Percentiles rank a stretch among this genome's conserved stretches.
phyloP scores from a whole-genome alignment of 345 rosid species.

The Punica granatum region DNA sequence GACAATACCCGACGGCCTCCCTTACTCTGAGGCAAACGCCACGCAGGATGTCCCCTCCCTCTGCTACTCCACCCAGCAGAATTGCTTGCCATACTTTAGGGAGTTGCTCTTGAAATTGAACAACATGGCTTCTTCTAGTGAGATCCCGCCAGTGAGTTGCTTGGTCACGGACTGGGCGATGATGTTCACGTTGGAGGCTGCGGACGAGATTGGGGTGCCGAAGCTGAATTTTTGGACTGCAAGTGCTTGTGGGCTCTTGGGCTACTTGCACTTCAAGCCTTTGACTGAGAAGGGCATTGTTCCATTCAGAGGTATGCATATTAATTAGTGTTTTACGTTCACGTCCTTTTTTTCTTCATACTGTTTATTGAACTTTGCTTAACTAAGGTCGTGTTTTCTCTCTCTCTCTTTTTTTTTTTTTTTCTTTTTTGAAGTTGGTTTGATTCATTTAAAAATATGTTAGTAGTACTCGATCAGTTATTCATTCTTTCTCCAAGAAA shows the following conservation, averaged over 20 bases:
- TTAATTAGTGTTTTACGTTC: too few species aligned
- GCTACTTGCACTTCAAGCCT: neutral
- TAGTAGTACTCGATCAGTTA: too few species aligned
- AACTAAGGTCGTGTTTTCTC: too few species aligned
- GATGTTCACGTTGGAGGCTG: constrained; percentile 14
- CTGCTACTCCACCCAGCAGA: constrained; percentile 7
- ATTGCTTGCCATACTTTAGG: constrained; percentile 12
- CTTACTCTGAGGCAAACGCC: constrained; percentile 13
- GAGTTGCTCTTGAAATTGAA: constrained; percentile 1
- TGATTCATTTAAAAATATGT: too few species aligned
- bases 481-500: too few species aligned
- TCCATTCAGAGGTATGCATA: constrained; percentile 12
- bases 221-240: constrained; percentile 21
- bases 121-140: neutral
- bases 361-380: too few species aligned
- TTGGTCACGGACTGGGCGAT: constrained; percentile 33
- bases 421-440: too few species aligned
- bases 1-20: constrained; percentile 30
- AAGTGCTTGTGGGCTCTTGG: constrained; percentile 12
- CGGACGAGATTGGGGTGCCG: constrained; percentile 23
- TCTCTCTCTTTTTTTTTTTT: too few species aligned
- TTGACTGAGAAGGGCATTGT: constrained; percentile 6
- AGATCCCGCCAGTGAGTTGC: constrained; percentile 29
- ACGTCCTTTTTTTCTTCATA: too few species aligned
- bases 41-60: constrained; percentile 23